Base-by-base conservation (phyloP, 768 basidiomycete species). In the Ephemerocybe angulata region DNA sequence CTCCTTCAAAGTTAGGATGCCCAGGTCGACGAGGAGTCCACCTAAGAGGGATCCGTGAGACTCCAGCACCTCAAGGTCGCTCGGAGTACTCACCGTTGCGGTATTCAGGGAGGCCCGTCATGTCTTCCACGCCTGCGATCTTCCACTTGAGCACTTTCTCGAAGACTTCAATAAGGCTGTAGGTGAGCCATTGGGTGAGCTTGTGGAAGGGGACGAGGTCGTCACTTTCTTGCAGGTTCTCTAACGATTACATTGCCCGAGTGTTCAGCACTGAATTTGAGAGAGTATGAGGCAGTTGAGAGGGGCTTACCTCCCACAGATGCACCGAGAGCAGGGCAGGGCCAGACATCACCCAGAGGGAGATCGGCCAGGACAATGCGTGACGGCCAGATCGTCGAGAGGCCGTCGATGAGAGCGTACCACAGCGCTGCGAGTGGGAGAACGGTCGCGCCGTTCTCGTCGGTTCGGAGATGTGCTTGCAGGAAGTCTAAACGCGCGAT, bases 21-120 rank as follows among this genome's bases (percentile, higher is more conserved):
- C 89, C 0, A 90, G 74, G 65, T 99, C 96, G 43, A 97, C 70
- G 24, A 97, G 74, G 2, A 99, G 79, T 5, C 96, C 96, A 22
- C 95, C 92, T 92, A 57, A 53, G 13, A 21, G n/a, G n/a, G n/a
- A n/a, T n/a, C n/a, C n/a, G n/a, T n/a, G n/a, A n/a, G n/a, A n/a
- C n/a, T n/a, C n/a, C n/a, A n/a, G n/a, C n/a, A n/a, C n/a, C n/a
- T n/a, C n/a, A n/a, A n/a, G n/a, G n/a, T n/a, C n/a, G n/a, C n/a
- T n/a, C n/a, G 40, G 25, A 17, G 29, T 38, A 58, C 65, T 11
- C 47, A 86, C 93, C 96, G 60, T 97, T 97, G 40, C 95, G 83
- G 70, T 98, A 98, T 71, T 98, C 95, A 0, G 96, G 94, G 29
- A 98, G 70, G 2, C 96, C 96, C 0, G 94, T 97, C 82, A 94